These are phyloP conservation scores for Microbotryomycetes sp. DNA, from an alignment of 1,284 basidiomycete species.

Conservation along the genomic window DNA sequence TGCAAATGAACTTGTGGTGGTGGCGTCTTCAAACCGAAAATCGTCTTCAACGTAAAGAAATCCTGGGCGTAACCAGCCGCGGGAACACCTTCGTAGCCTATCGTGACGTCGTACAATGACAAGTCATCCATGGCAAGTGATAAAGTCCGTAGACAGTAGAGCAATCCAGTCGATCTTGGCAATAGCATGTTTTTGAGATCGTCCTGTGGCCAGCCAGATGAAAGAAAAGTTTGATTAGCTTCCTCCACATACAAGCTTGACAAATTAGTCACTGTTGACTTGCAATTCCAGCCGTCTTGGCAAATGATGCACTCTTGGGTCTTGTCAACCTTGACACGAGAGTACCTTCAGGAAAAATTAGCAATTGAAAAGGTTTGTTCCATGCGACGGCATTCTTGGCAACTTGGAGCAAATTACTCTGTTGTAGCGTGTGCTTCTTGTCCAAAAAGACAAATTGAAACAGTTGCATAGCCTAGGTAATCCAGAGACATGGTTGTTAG, in stretches of 20 bases:
- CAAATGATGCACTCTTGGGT: conserved; percentile 73
- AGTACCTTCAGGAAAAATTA: conserved; percentile 90
- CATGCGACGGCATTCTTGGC: conserved; percentile 4
- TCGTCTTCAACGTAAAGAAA: conserved; percentile 80
- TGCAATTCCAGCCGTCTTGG: conserved; percentile 72
- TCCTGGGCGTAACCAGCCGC: conserved; percentile 66
- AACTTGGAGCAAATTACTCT: conserved; percentile 1
- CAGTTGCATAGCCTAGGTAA: conserved; percentile 72
- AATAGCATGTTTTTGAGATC: conserved; percentile 75
- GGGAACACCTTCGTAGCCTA: conserved; percentile 51
- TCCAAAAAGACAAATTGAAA: conserved; percentile 84
- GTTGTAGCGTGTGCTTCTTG: conserved; percentile 46
- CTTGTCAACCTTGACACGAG: conserved; percentile 75
- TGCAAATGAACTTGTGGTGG: conserved; percentile 85
- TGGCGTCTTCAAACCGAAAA: conserved; percentile 73
- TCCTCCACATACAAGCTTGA: neutral
- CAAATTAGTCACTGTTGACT: conserved; percentile 41
- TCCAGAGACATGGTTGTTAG: no score
- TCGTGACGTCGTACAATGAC: conserved; percentile 54
- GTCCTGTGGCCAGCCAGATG: conserved; percentile 49
- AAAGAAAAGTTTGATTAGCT: neutral
- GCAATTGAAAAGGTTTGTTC: conserved; percentile 59
- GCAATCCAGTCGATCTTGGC: conserved; percentile 83
- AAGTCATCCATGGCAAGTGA: conserved; percentile 68
- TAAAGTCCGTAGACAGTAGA: conserved; percentile 75